Evolutionary conservation across 345 rosid genomes (phyloP), one percentile per base, ranked within the genome.

Genomic region (Physaria fendleri): DNA sequence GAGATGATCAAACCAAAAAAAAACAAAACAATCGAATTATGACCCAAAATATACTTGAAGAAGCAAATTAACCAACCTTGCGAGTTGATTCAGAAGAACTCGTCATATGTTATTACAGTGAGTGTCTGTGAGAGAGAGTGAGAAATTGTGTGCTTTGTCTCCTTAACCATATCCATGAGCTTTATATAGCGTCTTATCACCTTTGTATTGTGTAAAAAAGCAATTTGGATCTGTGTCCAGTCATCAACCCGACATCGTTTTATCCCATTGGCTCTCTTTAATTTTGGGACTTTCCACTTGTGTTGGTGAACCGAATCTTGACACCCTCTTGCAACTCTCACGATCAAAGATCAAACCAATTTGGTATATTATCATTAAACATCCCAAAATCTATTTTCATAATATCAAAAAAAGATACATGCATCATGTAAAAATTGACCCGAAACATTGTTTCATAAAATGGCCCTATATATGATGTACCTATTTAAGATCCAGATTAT

Each of bases 61-160:
- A 70, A 56, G 16, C 27, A 57, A 57, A 35, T 34, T 11, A 57
- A 64, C 61, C 46, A 55, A 71, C 75, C 75, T 64, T 71, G 34
- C 65, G 65, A 47, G 68, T 32, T 46, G 70, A 70, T 13, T 13
- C 59, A 64, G 75, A 71, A 11, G 71, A 71, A 58, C 48, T 50
- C 27, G 74, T 57, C 75, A 71, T 71, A 32, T 17, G 22, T 39
- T 69, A 37, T 61, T 14, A 47, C 65, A 56, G 59, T 46, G 47
- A 48, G 64, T 22, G 44, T 16, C 9, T 23, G 16, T 12, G 33
- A 40, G 43, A 35, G 49, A 35, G 48, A 18, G 16, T 34, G 49
- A 56, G 16, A 15, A 6, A 14, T 30, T 3, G 59, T 33, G 49
- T 54, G 74, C 25, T 64, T 64, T 48, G 71, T 62, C 59, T 56